A percentile compares a stretch with the other conserved stretches of the same genome.
phyloP scores from a whole-genome alignment of 1,284 basidiomycete genomes.

The Austroboletus niveus region DNA sequence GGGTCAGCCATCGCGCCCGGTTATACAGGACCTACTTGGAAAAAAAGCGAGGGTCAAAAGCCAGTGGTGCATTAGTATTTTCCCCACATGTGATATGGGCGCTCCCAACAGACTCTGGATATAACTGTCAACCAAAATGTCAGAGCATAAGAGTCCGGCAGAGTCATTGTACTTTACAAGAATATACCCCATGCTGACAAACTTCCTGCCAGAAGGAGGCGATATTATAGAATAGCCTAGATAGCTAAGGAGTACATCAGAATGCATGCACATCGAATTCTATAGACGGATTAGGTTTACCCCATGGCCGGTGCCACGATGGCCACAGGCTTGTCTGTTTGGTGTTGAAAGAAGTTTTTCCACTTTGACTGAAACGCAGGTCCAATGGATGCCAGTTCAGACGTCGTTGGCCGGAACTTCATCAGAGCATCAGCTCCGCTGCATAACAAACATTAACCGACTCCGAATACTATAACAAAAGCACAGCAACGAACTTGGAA shows the following conservation, averaged over 20 bases:
- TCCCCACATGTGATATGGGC: slow-evolving; percentile 29
- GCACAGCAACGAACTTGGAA: slow-evolving; percentile 38
- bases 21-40: background rate
- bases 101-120: slow-evolving; percentile 29
- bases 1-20: slow-evolving; percentile 5
- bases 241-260: background rate
- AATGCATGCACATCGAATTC: background rate
- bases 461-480: background rate
- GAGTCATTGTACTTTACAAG: background rate
- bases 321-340: background rate
- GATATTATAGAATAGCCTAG: background rate
- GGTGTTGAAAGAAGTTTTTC: background rate
- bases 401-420: background rate
- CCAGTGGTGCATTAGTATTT: slow-evolving; percentile 15
- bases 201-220: background rate
- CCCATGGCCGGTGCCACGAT: background rate
- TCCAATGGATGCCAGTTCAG: background rate
- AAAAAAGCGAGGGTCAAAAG: background rate
- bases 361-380: background rate
- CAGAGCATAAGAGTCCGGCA: background rate
- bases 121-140: slow-evolving; percentile 13
- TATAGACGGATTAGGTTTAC: background rate
- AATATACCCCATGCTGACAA: background rate
- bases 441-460: background rate
- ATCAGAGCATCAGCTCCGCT: background rate